Conservation (phyloP, 331 rosid species). For the Malus hybrid region DNA sequence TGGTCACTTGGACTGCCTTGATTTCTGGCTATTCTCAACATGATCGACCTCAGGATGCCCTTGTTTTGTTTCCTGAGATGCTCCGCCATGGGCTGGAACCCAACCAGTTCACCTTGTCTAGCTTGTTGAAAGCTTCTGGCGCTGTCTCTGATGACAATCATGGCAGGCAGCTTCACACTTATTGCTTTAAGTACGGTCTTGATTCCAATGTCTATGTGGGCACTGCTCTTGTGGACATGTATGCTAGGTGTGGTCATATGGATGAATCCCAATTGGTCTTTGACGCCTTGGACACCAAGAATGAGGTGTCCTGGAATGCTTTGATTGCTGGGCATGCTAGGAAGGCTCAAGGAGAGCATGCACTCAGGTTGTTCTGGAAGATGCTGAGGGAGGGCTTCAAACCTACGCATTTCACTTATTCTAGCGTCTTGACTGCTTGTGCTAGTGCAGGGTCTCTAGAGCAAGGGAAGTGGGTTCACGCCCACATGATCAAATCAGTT, state of each 20-base stretch:
- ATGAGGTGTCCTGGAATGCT: constrained; percentile 88
- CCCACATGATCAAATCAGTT: constrained; percentile 61
- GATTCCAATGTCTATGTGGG: constrained; percentile 62
- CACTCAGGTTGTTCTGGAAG: constrained; percentile 40
- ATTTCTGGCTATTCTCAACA: constrained; percentile 72
- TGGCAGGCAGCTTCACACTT: constrained; percentile 67
- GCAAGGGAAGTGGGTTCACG: constrained; percentile 89
- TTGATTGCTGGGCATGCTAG: constrained; percentile 61
- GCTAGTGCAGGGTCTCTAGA: constrained; percentile 65
- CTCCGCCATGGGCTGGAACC: constrained; percentile 39
- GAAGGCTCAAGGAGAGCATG: constrained; percentile 57
- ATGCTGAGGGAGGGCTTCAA: constrained; percentile 49
- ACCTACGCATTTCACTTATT: constrained; percentile 67
- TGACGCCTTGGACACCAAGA: constrained; percentile 40
- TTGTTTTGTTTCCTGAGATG: constrained; percentile 59
- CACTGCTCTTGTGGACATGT: constrained; percentile 81
- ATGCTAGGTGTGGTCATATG: constrained; percentile 65
- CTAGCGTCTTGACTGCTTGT: constrained; percentile 52
- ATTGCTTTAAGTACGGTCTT: constrained; percentile 55
- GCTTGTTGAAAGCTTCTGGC: constrained; percentile 63
- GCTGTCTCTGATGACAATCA: constrained; percentile 23
- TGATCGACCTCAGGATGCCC: constrained; percentile 39
- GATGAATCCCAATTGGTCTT: constrained; percentile 48
- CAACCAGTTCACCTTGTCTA: constrained; percentile 71
- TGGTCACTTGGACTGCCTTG: constrained; percentile 76